A percentile compares a stretch with the other conserved stretches of the same genome.
Conservation (phyloP, 2,329 filamentous ascomycete genomes). For the Paecilomyces variotii region DNA sequence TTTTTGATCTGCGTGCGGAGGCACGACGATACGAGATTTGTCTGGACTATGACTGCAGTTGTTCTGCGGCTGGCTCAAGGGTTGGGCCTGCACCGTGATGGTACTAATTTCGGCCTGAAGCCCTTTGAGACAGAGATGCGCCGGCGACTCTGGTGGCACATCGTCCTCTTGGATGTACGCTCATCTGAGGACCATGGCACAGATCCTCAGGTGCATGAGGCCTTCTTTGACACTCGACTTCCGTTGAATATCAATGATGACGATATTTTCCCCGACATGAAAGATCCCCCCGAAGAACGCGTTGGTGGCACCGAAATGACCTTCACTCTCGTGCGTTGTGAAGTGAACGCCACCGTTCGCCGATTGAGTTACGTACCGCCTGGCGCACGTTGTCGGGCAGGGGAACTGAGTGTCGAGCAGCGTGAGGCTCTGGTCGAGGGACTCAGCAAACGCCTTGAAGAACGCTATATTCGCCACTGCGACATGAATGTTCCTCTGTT, state of each 20-base stretch:
- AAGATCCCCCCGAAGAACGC: constrained; percentile 40
- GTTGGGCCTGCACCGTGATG: constrained; percentile 46
- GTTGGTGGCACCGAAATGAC: constrained; percentile 49
- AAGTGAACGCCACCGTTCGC: constrained; percentile 40
- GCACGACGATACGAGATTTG: constrained; percentile 34
- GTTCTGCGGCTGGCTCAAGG: constrained; percentile 36
- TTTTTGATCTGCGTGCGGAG: constrained; percentile 47
- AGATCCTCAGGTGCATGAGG: constrained; percentile 37
- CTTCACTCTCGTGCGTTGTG: constrained; percentile 44
- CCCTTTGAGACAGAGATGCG: constrained; percentile 47
- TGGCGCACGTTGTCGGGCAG: constrained; percentile 13
- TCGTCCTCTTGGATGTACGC: constrained; percentile 41
- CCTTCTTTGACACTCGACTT: constrained; percentile 39
- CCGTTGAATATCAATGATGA: constrained; percentile 48
- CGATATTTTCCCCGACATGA: constrained; percentile 42
- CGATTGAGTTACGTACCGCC: constrained; percentile 31
- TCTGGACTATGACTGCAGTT: constrained; percentile 36
- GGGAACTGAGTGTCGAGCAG: constrained; percentile 19
- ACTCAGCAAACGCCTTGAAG: constrained; percentile 47
- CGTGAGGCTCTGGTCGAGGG: constrained; percentile 43
- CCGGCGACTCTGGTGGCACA: constrained; percentile 45
- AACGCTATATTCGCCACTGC: constrained; percentile 47
- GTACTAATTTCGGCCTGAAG: constrained; percentile 37
- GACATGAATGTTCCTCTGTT: constrained; percentile 48
- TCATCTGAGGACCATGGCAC: constrained; percentile 44